These are phyloP conservation scores for Puccinia hordei DNA, from an alignment of 1,284 basidiomycete genomes.

Conservation along the genomic window DNA sequence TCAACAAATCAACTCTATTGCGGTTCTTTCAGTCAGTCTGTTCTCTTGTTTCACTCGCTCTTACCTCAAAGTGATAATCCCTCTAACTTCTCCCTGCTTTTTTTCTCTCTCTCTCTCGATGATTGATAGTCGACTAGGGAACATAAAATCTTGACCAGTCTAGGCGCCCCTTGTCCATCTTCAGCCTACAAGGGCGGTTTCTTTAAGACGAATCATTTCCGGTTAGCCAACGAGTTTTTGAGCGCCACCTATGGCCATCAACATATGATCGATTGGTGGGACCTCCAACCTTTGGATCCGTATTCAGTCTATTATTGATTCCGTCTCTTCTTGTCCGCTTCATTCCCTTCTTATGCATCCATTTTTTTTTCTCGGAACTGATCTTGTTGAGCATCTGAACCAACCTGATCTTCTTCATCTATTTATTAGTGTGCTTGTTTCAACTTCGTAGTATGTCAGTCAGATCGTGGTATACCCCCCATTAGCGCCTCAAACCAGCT, in stretches of 20 bases:
- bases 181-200: slow-evolving; percentile 15
- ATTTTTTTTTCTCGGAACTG: background rate
- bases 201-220: slow-evolving; percentile 18
- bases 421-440: too few relatives aligned
- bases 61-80: background rate
- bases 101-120: background rate
- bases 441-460: too few relatives aligned
- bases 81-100: background rate
- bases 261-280: slow-evolving; percentile 38
- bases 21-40: background rate
- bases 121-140: slow-evolving; percentile 2
- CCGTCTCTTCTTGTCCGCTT: background rate
- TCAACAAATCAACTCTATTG: background rate
- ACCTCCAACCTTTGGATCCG: slow-evolving; percentile 22
- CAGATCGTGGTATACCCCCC: background rate
- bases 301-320: background rate
- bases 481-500: background rate
- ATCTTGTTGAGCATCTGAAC: too few relatives aligned
- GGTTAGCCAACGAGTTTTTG: slow-evolving; percentile 16
- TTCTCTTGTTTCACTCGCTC: background rate
- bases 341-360: background rate
- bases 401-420: too few relatives aligned
- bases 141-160: slow-evolving; percentile 21
- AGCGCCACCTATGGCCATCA: slow-evolving; percentile 7
- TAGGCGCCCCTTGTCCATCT: background rate